Evolutionary conservation across 2,329 filamentous ascomycete species (phyloP), one percentile per base, ranked within the genome.

Genomic region (Corynespora cassiicola): DNA sequence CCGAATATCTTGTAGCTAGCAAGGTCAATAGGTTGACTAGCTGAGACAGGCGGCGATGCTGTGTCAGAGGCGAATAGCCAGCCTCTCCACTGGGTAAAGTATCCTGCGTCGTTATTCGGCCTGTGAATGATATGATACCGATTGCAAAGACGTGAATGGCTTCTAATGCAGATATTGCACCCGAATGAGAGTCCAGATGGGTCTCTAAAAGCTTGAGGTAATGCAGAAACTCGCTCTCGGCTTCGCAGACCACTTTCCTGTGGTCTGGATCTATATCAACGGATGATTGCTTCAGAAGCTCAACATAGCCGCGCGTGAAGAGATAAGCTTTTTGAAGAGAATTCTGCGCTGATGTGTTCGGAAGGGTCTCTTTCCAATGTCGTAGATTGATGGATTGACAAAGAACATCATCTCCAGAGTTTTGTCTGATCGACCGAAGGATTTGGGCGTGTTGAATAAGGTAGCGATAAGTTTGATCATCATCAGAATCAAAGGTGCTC

Each of bases 341-440:
- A 17, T n/a, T 23, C 17, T 21, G 23, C 7, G n/a, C 15, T 16
- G n/a, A n/a, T n/a, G n/a, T n/a, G n/a, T n/a, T n/a, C n/a, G 30
- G 19, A n/a, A 28, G 19, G n/a, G 18, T 33, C 25, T 42, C 39
- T 23, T 36, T 24, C 39, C 39, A 42, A 21, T 42, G 39, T 10
- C 39, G 39, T 10, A 42, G 34, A 22, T 42, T 38, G 30, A 42
- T 42, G 33, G 19, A 42, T 17, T 37, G 39, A 19, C 35, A 28
- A 15, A 36, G 23, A 14, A 17, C 21, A 15, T 36, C 34, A 8
- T 16, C 14, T 16, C 23, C 32, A 7, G 29, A 16, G 10, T 28
- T 25, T 10, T 15, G 28, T 5, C 24, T 20, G 9, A 42, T 42
- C 6, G 39, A 28, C 12, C 39, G 34, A 9, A 42, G 15, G 16